Evolutionary conservation across 1,284 basidiomycete genomes (phyloP), one percentile per base, ranked within the genome.

Genomic region (Malassezia psittaci): DNA sequence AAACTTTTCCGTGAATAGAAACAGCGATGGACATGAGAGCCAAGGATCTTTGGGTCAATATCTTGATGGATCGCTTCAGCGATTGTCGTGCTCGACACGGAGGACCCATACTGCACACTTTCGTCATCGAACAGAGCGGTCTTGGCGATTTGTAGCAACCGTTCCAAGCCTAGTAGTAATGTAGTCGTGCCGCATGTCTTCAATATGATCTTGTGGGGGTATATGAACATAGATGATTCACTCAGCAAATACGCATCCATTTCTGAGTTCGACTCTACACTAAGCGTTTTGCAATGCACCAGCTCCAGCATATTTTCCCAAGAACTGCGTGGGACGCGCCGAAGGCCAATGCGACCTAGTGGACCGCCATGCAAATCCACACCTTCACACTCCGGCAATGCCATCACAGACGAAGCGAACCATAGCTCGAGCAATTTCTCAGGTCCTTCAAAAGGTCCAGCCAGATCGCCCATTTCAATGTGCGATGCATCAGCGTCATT

Each of bases 121-220:
- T 62, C 61, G 32, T 52, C 50, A 34, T 58, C 82, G 49, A 88
- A 90, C 52, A 88, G 81, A 41, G 83, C 80, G 88, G 73, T 96
- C 90, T 68, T 90, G 83, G 62, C 98, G 84, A 74, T 96, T 13
- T 59, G 57, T 19, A 74, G 55, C 16, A 74, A 56, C 38, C 69
- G 68, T 51, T 72, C 64, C 36, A 74, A 65, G 24, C 94, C 94
- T 57, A 94, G 82, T 41, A 99, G 83, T 77, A 98, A 94, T 57
- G 96, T 85, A 10, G 94, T 99, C 1, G 94, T 99, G 15, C 94
- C 94, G 76, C 94, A 99, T 10, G 94, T 99, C 79, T 99, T 99
- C 72, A 99, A 83, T 67, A 99, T 96, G 63, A 98, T 81, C 64
- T 90, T 86, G 78, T 99, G 91, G 2, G 93, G 85, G 46, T 87